Evolutionary conservation across 2,329 filamentous ascomycete species (phyloP), one percentile per base, ranked within the genome.

Genomic region (Sporothrix humicola): DNA sequence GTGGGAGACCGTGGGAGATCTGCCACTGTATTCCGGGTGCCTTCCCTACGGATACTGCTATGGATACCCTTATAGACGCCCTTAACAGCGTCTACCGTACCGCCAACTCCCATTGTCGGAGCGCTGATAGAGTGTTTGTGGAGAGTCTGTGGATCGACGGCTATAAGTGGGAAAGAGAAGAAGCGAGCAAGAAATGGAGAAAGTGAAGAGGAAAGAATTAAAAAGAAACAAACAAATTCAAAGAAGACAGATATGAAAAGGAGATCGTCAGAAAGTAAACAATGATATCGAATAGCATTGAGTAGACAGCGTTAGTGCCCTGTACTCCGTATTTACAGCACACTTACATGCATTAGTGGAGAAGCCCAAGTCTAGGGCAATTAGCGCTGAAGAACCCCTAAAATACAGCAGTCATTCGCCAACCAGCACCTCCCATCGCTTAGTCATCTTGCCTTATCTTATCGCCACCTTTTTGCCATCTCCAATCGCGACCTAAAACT

Each of bases 391-490:
- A 23, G 12, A 48, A 8, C 20, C 59, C 37, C 59, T 65, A 46
- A 59, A 66, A 23, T 46, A 17, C 10, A 48, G 61, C 9, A 20
- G n/a, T 13, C 61, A 17, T 4, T 7, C 42, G 26, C 26, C 23
- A 17, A 5, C 31, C 31, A 37, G 31, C n/a, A 26, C 23, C 23
- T 9, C 58, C 58, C 3, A 37, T 6, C n/a, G 65, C 23, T 68
- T 52, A 68, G 65, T 68, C 65, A 68, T 31, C 6, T 15, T 7
- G 1, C 10, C 65, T 69, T 69, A 69, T 69, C 66, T 69, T 69
- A 69, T 56, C 66, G 66, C 66, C 66, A 69, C 61, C 42, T 9
- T 48, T 37, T 68, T 37, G 46, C 63, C 63, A 26, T 12, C 31
- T 37, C 48, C 23, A 37, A 54, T 20, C 52, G 12, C 58, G 5